Base-by-base conservation (phyloP, 148 eudicot genomes). In the Oxyria digyna region DNA sequence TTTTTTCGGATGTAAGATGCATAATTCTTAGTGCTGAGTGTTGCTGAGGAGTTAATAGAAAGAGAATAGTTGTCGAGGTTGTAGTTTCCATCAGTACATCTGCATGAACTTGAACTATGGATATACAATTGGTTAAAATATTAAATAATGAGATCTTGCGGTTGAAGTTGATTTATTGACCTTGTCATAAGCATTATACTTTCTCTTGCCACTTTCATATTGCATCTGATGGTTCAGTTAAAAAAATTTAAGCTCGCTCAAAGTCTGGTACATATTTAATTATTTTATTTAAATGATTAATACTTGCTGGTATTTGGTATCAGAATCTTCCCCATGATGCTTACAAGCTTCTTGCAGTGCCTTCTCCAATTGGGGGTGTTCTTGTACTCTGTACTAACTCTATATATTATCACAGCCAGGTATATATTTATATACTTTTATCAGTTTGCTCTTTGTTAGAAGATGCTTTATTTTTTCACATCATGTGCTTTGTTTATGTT, bases 391-490 rank as follows among this genome's bases (percentile, higher is more conserved):
- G 91, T 81, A 79, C 96, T 55, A 94, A 94, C 79, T 78, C 89
- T 18, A 84, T 94, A 69, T 87, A 90, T 85, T 94, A 94, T 81
- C 99, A 94, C 67, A 94, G 99, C 72, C 99, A 94, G 99, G 99
- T 94, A 81, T 69, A 59, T 14, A 13, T 29, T 13, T 59, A 35
- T 35, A 35, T 18, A 3, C n/a, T 23, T 70, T 15, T 17, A 46
- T 68, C 23, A 67, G 42, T 31, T 24, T 33, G 41, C 38, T 52
- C 18, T 71, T 63, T 71, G 26, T 29, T 54, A 38, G 71, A 7
- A 59, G 41, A 38, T 38, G 41, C 69, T 10, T n/a, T 11, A 37
- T 20, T n/a, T 17, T 50, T 70, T 23, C n/a, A 23, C 72, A 32
- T 67, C 62, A 70, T 55, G 49, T 59, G 37, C 3, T 46, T 46